These are phyloP conservation scores for Heritiera fomes DNA, from an alignment of 345 rosid species.

Conservation along the genomic window DNA sequence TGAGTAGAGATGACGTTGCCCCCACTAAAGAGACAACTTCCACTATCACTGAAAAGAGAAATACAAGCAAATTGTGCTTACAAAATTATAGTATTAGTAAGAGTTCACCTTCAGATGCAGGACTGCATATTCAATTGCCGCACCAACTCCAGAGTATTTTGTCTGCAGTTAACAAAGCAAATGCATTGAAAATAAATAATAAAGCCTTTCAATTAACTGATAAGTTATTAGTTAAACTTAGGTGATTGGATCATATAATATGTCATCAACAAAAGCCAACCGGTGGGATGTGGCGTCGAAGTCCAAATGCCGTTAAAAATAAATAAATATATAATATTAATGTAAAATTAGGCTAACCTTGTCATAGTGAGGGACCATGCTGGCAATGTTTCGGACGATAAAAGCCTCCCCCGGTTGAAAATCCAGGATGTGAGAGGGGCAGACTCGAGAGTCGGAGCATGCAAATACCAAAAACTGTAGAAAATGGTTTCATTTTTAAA, in stretches of 20 bases:
- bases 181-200: not conserved
- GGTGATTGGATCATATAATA: not conserved
- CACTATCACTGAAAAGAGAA: not conserved
- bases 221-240: not conserved
- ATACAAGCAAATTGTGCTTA: not conserved
- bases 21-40: constrained; percentile 15
- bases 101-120: constrained; percentile 75
- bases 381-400: constrained; percentile 94
- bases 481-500: not conserved
- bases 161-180: constrained; percentile 45
- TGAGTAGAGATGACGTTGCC: constrained; percentile 29
- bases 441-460: constrained; percentile 95
- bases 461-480: constrained; percentile 93
- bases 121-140: constrained; percentile 95
- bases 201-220: not conserved
- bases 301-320: not conserved
- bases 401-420: constrained; percentile 98
- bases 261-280: not conserved
- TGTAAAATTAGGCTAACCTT: constrained; percentile 41
- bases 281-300: not conserved
- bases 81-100: not conserved
- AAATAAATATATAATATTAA: not conserved
- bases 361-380: constrained; percentile 85
- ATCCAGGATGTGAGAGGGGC: constrained; percentile 86
- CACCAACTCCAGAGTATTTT: constrained; percentile 71